Evolutionary conservation across 768 basidiomycete genomes (phyloP), one percentile per base, ranked within the genome.

Genomic region (Pleurotus citrinopileatus): DNA sequence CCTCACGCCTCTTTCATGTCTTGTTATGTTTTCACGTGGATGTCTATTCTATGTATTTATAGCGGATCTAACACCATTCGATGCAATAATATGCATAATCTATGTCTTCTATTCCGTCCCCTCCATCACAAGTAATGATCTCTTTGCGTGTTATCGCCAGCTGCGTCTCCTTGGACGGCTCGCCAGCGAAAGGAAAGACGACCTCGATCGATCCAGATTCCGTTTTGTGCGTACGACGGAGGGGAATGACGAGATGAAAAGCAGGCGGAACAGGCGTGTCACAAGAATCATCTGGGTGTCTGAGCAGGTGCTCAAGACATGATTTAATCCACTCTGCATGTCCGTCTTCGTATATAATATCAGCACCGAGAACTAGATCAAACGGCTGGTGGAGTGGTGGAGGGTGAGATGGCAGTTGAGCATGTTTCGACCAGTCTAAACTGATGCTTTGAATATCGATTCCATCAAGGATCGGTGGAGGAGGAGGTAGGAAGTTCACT

Each of bases 221-320:
- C 10, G 63, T 64, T 0, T 70, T 60, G 58, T 88, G 86, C 0
- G 87, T 89, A 0, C 73, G 65, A 0, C 92, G 86, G 3, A 89
- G 72, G 1, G 91, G 89, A n/a, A 92, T 80, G 45, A 91, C 75
- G 12, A 93, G 78, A 60, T 91, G 88, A 65, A 94, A 94, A 40
- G 17, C 23, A 23, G 23, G 48, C 15, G 47, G 45, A 23, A n/a
- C n/a, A 6, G 34, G 2, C 17, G 5, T 17, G 5, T 20, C 29
- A 23, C 38, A 34, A 4, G 15, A 38, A 10, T 27, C 17, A 3
- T 54, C 29, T 4, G 70, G 68, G 42, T 65, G 69, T 37, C 61
- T 65, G 4, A 94, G 76, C 13, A 83, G 72, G 12, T 55, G 70
- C 20, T 63, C 64, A 6, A 91, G 79, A 46, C 86, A 88, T 0